Conservation (phyloP, 352 stramenopile genomes). For the Phytophthora constricta region DNA sequence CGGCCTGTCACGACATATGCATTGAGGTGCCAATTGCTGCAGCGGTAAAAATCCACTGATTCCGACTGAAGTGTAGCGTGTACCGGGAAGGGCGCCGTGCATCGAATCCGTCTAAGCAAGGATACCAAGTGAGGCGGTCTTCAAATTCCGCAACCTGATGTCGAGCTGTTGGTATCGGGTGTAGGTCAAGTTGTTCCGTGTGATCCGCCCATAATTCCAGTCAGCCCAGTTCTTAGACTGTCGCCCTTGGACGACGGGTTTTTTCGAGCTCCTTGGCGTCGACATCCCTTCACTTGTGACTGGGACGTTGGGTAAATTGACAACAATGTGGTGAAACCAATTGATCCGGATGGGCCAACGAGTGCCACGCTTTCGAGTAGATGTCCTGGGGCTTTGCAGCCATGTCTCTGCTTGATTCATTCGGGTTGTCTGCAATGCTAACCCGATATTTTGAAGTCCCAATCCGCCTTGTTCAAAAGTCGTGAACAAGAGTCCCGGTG, state of each 20-base stretch:
- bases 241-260: not conserved
- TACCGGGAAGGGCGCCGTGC: not conserved
- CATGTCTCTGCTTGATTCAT: constrained; percentile 5
- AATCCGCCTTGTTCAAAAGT: not conserved
- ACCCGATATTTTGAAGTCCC: constrained; percentile 5
- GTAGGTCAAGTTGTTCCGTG: not conserved
- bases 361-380: constrained; percentile 1
- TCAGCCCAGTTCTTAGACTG: not conserved
- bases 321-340: not conserved
- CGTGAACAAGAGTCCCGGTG: not conserved
- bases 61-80: not conserved
- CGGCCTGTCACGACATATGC: not conserved
- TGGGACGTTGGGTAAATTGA: not conserved
- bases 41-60: not conserved
- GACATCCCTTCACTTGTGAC: not conserved
- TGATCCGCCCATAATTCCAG: not conserved
- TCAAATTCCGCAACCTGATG: not conserved
- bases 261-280: not conserved
- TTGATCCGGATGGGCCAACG: not conserved
- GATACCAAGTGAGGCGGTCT: not conserved
- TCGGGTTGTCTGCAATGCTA: not conserved
- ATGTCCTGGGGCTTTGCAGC: not conserved
- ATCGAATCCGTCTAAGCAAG: not conserved
- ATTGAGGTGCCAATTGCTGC: not conserved
- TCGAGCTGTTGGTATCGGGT: not conserved